A percentile compares a stretch with the other conserved stretches of the same genome.
Conservation (phyloP, 257 asterid genomes). For the Solanum megistacrolobum region DNA sequence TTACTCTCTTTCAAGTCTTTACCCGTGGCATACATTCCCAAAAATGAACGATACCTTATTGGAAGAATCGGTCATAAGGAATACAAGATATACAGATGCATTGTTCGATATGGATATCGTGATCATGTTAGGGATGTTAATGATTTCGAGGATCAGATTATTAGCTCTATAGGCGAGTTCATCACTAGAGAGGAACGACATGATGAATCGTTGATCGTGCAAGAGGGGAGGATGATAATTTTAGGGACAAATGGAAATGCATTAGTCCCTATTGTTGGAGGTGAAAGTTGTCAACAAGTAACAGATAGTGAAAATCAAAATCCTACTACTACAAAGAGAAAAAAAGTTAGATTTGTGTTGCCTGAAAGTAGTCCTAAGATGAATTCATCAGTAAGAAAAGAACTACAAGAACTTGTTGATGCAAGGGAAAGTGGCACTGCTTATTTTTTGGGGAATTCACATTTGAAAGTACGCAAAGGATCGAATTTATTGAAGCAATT, state of each 20-base stretch:
- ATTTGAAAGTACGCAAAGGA: constrained; percentile 46
- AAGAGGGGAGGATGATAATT: constrained; percentile 62
- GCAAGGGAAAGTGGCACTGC: constrained; percentile 89
- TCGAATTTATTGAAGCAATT: constrained; percentile 60
- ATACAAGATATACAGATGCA: constrained; percentile 64
- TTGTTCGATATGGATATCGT: constrained; percentile 66
- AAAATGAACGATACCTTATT: constrained; percentile 46
- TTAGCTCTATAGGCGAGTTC: constrained; percentile 74
- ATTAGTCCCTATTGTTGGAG: constrained; percentile 31
- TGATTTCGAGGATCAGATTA: constrained; percentile 71
- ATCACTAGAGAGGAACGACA: constrained; percentile 52
- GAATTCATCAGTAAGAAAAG: constrained; percentile 40
- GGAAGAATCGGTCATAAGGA: constrained; percentile 81
- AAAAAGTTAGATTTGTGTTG: constrained; percentile 50
- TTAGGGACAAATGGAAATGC: constrained; percentile 54
- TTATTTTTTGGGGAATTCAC: constrained; percentile 75
- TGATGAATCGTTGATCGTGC: constrained; percentile 31
- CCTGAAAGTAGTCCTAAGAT: constrained; percentile 57
- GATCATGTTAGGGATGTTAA: constrained; percentile 57
- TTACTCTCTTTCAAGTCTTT: constrained; percentile 74
- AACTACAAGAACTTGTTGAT: constrained; percentile 61
- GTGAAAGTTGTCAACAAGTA: neutral
- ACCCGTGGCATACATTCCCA: constrained; percentile 60
- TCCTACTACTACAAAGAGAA: constrained; percentile 10
- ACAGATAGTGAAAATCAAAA: constrained; percentile 10